Evolutionary conservation across 345 rosid genomes (phyloP).

Genomic region (Lumnitzera racemosa): DNA sequence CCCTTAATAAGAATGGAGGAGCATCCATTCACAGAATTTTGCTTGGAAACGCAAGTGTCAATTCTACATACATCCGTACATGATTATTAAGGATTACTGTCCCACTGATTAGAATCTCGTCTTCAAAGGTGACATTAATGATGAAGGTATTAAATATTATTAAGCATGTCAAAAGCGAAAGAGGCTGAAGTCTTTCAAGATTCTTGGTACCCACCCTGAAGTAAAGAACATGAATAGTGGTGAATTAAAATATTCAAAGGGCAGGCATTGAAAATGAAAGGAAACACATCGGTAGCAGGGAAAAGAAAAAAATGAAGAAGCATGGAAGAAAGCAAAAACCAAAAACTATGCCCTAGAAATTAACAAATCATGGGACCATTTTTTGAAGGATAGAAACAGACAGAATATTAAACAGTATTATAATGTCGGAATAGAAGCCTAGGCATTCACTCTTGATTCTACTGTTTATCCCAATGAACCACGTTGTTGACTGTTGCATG

Average conservation of each 20-base stretch:
- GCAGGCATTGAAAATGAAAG: not conserved
- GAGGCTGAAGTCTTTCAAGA: constrained; percentile 12
- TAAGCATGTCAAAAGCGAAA: constrained; percentile 29
- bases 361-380: constrained; percentile 4
- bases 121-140: constrained; percentile 9
- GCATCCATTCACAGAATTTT: no score
- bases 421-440: constrained; percentile 36
- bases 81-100: not conserved
- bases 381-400: constrained; percentile 8
- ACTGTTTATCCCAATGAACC: not conserved
- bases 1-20: no score
- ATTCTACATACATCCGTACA: no score
- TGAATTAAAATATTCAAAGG: constrained; percentile 14
- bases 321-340: constrained; percentile 1
- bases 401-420: constrained; percentile 13
- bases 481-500: no score
- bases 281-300: not conserved
- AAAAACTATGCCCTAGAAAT: constrained; percentile 4
- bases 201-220: constrained; percentile 28
- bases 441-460: constrained; percentile 5
- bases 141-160: constrained; percentile 4
- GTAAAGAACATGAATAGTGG: constrained; percentile 13
- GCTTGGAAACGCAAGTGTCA: no score
- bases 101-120: constrained; percentile 3
- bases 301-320: constrained; percentile 10